Conservation (phyloP, 129 eudicot species). For the Smallanthus sonchifolius region DNA sequence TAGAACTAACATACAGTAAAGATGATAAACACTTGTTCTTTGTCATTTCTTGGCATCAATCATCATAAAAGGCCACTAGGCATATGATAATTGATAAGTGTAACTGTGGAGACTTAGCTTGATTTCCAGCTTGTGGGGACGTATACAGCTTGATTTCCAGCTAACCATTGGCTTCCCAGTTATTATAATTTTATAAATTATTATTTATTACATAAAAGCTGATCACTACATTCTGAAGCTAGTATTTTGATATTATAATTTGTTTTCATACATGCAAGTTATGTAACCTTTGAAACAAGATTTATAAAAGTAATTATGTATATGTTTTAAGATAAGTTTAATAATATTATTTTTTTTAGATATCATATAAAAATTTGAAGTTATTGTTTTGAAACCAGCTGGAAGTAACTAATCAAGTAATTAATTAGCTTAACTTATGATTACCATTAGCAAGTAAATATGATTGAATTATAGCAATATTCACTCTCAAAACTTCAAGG, state of each 20-base stretch:
- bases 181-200: not conserved
- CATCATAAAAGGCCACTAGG: constrained; percentile 5
- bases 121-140: constrained; percentile 11
- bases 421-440: not conserved
- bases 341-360: not conserved
- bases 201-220: not conserved
- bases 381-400: too few relatives aligned
- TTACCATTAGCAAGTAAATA: not conserved
- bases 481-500: not conserved
- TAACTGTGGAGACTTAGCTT: constrained; percentile 18
- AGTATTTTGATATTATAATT: constrained; percentile 5
- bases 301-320: not conserved
- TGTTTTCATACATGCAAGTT: too few relatives aligned
- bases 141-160: constrained; percentile 7
- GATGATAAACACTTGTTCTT: constrained; percentile 19
- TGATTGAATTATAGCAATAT: not conserved
- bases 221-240: not conserved
- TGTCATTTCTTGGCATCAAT: constrained; percentile 22
- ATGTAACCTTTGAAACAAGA: too few relatives aligned
- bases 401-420: not conserved
- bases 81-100: not conserved
- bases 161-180: not conserved
- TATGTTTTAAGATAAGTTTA: not conserved
- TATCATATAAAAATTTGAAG: too few relatives aligned
- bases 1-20: constrained; percentile 6